Evolutionary conservation across 805 yeast species (phyloP).

Genomic region (Wickerhamomyces queroliae): DNA sequence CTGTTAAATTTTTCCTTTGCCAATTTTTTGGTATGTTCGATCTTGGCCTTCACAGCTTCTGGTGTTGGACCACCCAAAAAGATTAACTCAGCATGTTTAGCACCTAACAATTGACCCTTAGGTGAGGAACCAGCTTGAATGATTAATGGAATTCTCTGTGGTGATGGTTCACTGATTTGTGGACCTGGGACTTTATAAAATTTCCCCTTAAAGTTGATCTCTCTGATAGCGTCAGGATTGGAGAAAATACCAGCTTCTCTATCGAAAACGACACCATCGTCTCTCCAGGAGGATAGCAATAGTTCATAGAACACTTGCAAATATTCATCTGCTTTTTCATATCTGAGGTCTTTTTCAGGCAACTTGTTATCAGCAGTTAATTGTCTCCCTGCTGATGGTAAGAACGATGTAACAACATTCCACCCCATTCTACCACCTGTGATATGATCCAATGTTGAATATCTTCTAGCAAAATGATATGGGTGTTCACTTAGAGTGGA

Average conservation of each 20-base stretch:
- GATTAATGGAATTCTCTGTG: constrained; percentile 35
- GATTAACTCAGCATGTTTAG: constrained; percentile 34
- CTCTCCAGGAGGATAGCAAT: constrained; percentile 35
- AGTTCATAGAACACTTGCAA: constrained; percentile 32
- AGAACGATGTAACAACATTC: constrained; percentile 37
- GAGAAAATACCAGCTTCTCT: constrained; percentile 24
- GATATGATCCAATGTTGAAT: constrained; percentile 36
- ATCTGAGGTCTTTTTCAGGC: constrained; percentile 35
- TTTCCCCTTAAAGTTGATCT: constrained; percentile 32
- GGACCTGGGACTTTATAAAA: constrained; percentile 35
- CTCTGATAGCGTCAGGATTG: constrained; percentile 30
- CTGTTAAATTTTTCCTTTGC: constrained; percentile 29
- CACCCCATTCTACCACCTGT: constrained; percentile 38
- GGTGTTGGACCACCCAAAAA: constrained; percentile 31
- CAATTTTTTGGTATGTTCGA: constrained; percentile 24
- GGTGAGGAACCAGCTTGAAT: constrained; percentile 37
- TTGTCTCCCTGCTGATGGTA: constrained; percentile 36
- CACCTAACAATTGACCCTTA: constrained; percentile 34
- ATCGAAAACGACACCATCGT: constrained; percentile 25
- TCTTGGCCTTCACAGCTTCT: constrained; percentile 21
- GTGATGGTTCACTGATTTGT: constrained; percentile 33
- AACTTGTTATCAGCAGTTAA: constrained; percentile 27
- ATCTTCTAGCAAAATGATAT: constrained; percentile 32
- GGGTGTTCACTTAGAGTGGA: constrained; percentile 37
- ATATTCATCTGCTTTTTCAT: constrained; percentile 33